Percentiles rank a stretch among this genome's conserved stretches.
Evolutionary conservation across 345 rosid species (phyloP).

Genomic region (Psidium friedrichsthalianum): DNA sequence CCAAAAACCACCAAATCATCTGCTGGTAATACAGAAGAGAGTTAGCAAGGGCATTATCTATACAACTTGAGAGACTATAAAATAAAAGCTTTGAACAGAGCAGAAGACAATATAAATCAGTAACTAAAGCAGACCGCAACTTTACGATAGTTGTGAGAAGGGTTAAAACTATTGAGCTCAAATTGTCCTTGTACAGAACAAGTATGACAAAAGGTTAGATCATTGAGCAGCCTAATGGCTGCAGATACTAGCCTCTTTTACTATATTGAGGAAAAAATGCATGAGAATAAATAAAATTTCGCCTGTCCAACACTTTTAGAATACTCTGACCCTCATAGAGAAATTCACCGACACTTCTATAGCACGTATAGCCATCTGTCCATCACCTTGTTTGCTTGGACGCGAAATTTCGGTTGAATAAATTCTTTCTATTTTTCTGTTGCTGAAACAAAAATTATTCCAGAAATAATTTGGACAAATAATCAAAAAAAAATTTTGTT

Average conservation of each 20-base stretch:
- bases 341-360: background rate
- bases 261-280: background rate
- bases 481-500: too few species aligned
- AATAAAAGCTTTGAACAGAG: background rate
- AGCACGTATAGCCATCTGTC: background rate
- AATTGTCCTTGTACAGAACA: background rate
- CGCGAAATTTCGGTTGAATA: too few species aligned
- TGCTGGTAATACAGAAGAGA: slow-evolving; percentile 11
- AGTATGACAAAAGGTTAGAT: background rate
- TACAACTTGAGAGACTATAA: background rate
- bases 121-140: background rate
- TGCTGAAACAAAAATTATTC: too few species aligned
- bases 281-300: background rate
- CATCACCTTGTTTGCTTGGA: background rate
- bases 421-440: too few species aligned
- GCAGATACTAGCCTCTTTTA: background rate
- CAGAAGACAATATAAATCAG: background rate
- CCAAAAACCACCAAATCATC: slow-evolving; percentile 60
- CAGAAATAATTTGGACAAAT: too few species aligned
- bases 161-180: background rate
- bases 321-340: background rate
- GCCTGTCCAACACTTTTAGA: background rate
- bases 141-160: background rate
- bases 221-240: background rate
- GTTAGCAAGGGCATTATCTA: background rate